phyloP scores from a whole-genome alignment of 2,329 filamentous ascomycete genomes.

The Dactylellina cionopaga region DNA sequence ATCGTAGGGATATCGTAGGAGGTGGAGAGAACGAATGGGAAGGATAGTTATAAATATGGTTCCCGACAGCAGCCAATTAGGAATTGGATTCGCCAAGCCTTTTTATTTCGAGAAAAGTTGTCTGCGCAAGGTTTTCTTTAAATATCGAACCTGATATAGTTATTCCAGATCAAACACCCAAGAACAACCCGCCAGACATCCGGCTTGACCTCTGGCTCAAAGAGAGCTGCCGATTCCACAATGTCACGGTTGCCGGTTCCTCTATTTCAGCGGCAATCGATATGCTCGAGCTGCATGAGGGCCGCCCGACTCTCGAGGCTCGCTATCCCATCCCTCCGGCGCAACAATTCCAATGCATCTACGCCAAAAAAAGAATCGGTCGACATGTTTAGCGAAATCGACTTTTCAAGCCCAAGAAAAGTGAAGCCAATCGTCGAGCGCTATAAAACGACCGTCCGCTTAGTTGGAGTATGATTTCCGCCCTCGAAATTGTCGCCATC shows the following conservation, averaged over 20 bases:
- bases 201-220: too few relatives aligned
- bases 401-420: constrained; percentile 31
- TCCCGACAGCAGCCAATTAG: not conserved
- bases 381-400: constrained; percentile 46
- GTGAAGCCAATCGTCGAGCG: constrained; percentile 36
- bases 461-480: constrained; percentile 3
- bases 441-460: constrained; percentile 24
- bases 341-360: constrained; percentile 23
- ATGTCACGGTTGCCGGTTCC: constrained; percentile 36
- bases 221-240: not conserved
- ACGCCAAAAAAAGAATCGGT: not conserved
- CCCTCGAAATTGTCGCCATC: not conserved
- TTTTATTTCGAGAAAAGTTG: not conserved
- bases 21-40: too few relatives aligned
- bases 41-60: constrained; percentile 4
- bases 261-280: constrained; percentile 24
- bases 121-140: too few relatives aligned
- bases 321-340: constrained; percentile 8
- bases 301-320: constrained; percentile 16
- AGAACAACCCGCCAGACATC: constrained; percentile 1
- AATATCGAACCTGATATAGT: too few relatives aligned
- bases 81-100: not conserved
- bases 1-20: not conserved
- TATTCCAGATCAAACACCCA: constrained; percentile 18
- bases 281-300: constrained; percentile 42